Evolutionary conservation across 495 filamentous ascomycete genomes (phyloP).

Genomic region (Penicillium maclennaniae): DNA sequence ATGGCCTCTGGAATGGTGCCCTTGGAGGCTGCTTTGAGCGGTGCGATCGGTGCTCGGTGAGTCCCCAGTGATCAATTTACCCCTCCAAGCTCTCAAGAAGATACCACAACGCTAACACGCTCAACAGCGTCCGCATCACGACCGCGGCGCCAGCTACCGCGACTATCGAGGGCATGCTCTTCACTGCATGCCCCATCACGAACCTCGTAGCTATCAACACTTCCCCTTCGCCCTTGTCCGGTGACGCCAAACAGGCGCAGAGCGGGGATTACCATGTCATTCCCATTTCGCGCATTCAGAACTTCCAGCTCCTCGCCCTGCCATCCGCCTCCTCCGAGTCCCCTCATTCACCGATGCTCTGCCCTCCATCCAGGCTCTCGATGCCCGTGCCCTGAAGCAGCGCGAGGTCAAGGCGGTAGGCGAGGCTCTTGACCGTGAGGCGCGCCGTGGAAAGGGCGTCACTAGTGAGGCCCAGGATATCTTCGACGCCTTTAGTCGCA

Average conservation of each 20-base stretch:
- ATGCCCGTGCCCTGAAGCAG: conserved; percentile 48
- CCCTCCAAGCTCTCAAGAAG: background rate
- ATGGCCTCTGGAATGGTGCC: conserved; percentile 43
- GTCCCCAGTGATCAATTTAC: conserved; percentile 5
- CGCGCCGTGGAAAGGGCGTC: conserved; percentile 57
- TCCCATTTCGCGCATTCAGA: conserved; percentile 59
- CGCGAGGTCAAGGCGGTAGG: conserved; percentile 52
- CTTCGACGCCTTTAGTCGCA: conserved; percentile 61
- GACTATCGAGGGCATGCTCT: conserved; percentile 61
- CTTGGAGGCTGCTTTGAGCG: conserved; percentile 46
- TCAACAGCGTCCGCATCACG: conserved; percentile 55
- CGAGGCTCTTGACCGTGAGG: conserved; percentile 52
- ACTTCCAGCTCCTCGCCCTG: conserved; percentile 57
- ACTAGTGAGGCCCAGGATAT: conserved; percentile 65
- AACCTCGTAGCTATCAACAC: conserved; percentile 63
- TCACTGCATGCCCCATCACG: conserved; percentile 63
- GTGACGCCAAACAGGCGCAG: conserved; percentile 38
- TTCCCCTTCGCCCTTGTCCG: conserved; percentile 27
- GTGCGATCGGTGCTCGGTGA: conserved; percentile 52
- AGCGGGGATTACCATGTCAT: conserved; percentile 62
- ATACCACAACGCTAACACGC: background rate
- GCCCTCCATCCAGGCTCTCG: conserved; percentile 44
- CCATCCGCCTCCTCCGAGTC: conserved; percentile 48
- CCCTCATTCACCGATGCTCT: conserved; percentile 40
- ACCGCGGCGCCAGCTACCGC: conserved; percentile 48